These are phyloP conservation scores for Leptographium galeiforme DNA, from an alignment of 2,329 filamentous ascomycete genomes.

Conservation along the genomic window DNA sequence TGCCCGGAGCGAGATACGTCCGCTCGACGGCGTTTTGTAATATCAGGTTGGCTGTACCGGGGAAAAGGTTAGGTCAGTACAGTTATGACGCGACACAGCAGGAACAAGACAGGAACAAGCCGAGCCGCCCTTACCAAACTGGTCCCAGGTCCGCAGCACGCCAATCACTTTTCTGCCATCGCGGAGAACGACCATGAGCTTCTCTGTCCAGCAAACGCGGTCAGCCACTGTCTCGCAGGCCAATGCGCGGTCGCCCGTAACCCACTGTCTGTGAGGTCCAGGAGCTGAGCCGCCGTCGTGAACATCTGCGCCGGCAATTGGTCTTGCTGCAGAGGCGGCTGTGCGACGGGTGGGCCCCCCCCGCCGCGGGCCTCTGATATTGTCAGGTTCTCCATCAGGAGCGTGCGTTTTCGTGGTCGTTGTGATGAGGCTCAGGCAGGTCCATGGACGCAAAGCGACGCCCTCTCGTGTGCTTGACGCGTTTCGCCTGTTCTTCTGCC, in stretches of 20 bases:
- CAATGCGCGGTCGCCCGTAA: constrained; percentile 4
- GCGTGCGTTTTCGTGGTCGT: not conserved
- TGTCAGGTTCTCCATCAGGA: constrained; percentile 19
- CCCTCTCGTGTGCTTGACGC: not conserved
- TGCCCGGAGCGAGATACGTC: constrained; percentile 52
- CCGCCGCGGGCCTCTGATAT: constrained; percentile 18
- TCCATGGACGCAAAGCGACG: not conserved
- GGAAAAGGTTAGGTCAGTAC: not conserved
- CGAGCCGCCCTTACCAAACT: constrained; percentile 57
- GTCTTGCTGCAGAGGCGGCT: constrained; percentile 32
- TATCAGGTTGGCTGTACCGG: constrained; percentile 69
- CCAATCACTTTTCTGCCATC: constrained; percentile 92
- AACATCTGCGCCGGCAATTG: constrained; percentile 93
- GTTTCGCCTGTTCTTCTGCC: not conserved
- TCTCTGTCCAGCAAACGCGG: constrained; percentile 47
- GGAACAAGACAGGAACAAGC: not conserved
- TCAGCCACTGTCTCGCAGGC: not conserved
- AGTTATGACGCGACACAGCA: not conserved
- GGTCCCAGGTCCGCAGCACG: constrained; percentile 89
- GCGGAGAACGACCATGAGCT: constrained; percentile 79
- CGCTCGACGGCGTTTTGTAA: constrained; percentile 87
- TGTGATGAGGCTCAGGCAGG: not conserved
- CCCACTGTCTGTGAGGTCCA: constrained; percentile 96
- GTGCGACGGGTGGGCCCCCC: constrained; percentile 13
- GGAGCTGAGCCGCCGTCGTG: constrained; percentile 86